phyloP scores from a whole-genome alignment of 1,284 basidiomycete species.

The Trichosporon sp. region DNA sequence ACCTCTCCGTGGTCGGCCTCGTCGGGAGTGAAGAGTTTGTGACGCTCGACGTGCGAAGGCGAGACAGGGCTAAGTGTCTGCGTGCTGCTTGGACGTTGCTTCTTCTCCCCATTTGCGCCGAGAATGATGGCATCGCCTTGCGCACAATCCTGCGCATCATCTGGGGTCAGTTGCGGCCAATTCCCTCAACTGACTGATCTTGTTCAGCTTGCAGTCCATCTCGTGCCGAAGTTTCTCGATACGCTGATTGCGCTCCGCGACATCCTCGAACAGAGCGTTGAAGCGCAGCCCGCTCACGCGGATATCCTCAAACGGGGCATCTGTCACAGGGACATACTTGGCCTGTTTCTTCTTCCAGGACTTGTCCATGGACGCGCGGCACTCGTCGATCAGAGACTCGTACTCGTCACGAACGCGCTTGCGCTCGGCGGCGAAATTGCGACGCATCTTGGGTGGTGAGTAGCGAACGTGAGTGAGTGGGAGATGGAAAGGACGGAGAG shows the following conservation, averaged over 20 bases:
- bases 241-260: neutral
- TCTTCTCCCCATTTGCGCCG: neutral
- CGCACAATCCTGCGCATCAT: neutral
- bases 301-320: neutral
- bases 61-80: neutral
- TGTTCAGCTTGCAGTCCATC: neutral
- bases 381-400: neutral
- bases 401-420: neutral
- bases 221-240: neutral
- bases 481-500: too few relatives aligned
- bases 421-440: constrained; percentile 2
- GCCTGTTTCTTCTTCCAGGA: neutral
- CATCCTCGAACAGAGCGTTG: neutral
- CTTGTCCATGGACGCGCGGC: neutral
- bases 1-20: neutral
- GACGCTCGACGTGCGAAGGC: too few relatives aligned
- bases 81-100: neutral
- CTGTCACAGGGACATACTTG: neutral
- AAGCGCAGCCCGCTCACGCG: neutral
- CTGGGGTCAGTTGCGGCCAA: neutral
- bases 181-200: neutral
- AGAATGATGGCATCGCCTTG: neutral
- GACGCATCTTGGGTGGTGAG: neutral
- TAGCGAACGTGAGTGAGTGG: neutral
- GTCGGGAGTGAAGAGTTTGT: neutral